These are phyloP conservation scores for Colletotrichum aenigma DNA, from an alignment of 2,329 filamentous ascomycete genomes.

Conservation along the genomic window DNA sequence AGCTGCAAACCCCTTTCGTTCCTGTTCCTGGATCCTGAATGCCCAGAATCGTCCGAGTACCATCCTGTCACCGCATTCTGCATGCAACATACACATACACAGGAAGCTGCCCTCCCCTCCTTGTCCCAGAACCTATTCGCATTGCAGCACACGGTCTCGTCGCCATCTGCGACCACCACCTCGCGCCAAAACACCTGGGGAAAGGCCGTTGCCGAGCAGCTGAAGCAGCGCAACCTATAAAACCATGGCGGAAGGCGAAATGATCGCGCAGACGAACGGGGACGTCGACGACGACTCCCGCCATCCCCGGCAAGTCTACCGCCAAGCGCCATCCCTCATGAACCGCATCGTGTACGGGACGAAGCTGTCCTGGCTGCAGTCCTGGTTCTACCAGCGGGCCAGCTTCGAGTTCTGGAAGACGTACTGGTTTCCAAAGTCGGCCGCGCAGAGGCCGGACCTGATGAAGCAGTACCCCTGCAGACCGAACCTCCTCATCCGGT, in stretches of 20 bases:
- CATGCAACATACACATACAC: background rate
- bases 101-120: background rate
- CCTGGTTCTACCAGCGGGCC: constrained; percentile 8
- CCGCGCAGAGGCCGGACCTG: constrained; percentile 11
- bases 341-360: constrained; percentile 15
- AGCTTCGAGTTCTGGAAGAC: constrained; percentile 10
- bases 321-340: background rate
- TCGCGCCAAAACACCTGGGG: background rate
- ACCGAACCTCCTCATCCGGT: constrained; percentile 18
- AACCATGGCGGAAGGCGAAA: background rate
- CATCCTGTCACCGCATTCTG: background rate
- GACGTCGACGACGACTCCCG: background rate
- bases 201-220: background rate
- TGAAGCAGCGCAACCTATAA: background rate
- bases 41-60: background rate
- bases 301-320: background rate
- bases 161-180: background rate
- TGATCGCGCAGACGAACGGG: background rate
- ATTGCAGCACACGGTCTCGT: background rate
- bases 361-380: constrained; percentile 13
- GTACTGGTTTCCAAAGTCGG: constrained; percentile 8
- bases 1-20: background rate
- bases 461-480: constrained; percentile 21
- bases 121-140: background rate
- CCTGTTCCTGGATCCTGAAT: background rate